phyloP scores from a whole-genome alignment of 352 stramenopile genomes.

The Pythium sukuiense region DNA sequence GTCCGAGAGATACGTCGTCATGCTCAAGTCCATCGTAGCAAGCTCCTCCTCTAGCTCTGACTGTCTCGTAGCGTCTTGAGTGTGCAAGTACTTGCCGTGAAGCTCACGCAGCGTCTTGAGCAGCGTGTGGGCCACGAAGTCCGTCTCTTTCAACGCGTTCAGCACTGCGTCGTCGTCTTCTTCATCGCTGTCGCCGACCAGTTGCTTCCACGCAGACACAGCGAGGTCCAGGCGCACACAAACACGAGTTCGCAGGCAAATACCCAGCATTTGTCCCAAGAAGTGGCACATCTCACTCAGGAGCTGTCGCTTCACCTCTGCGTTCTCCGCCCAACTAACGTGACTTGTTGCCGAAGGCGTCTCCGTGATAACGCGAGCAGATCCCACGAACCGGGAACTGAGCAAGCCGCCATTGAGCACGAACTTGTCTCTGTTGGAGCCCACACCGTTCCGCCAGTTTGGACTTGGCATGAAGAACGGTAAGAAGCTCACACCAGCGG shows the following conservation, averaged over 20 bases:
- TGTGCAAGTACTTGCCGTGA: constrained; percentile 24
- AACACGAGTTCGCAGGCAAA: constrained; percentile 80
- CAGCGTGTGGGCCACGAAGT: constrained; percentile 59
- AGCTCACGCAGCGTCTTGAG: constrained; percentile 47
- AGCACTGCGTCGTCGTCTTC: constrained; percentile 23
- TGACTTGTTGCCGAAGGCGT: not conserved
- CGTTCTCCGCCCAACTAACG: constrained; percentile 33
- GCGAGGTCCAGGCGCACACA: constrained; percentile 75
- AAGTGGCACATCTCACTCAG: constrained; percentile 89
- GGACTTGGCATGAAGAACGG: constrained; percentile 86
- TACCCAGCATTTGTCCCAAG: constrained; percentile 88
- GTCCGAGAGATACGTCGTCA: constrained; percentile 77
- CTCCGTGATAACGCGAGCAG: constrained; percentile 14
- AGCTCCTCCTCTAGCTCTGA: constrained; percentile 46
- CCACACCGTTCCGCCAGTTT: constrained; percentile 84
- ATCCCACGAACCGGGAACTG: not conserved
- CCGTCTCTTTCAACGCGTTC: constrained; percentile 59
- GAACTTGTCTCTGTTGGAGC: constrained; percentile 81
- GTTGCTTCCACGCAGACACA: constrained; percentile 70
- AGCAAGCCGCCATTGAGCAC: constrained; percentile 63
- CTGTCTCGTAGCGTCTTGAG: not conserved
- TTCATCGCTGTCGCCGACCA: constrained; percentile 45
- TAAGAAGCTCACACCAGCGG: constrained; percentile 50
- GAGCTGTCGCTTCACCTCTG: constrained; percentile 54
- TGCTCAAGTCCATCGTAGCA: constrained; percentile 64